Base-by-base conservation (phyloP, 106 monocot genomes). In the Chionographis japonica region DNA sequence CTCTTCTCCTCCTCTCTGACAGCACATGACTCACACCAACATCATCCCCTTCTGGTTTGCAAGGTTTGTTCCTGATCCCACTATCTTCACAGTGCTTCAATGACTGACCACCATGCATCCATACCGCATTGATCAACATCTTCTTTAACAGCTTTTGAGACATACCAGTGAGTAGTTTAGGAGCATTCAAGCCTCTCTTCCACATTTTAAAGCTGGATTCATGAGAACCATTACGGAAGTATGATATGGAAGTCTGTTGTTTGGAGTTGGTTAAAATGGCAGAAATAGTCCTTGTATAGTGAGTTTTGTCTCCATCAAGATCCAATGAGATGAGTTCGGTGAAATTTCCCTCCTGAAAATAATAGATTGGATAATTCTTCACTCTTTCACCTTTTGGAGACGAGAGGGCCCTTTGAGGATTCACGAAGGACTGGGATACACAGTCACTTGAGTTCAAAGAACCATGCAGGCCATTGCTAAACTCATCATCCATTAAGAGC, bases 121-220 rank as follows among this genome's bases (percentile, higher is more conserved):
- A 83, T 50, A 60, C 56, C 13, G 61, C 19, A 68, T 66, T 65
- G 42, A 77, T 52, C 49, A 91, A 56, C 40, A 86, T 70, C 61
- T 84, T 88, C 79, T 91, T 95, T 75, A 88, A 39, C 57, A 95
- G 37, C 37, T 77, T 88, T 63, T 91, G 91, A 40, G 78, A 43
- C 11, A 50, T 41, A 13, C 46, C 3, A n/a, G 4, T 49, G 12
- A 63, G 13, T 16, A 14, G 6, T 16, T 60, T 58, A 1, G 56
- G 51, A 18, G 56, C 3, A 10, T 53, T 72, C 27, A 60, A 39
- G 11, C 40, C 50, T 61, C 65, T 54, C 61, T 12, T 71, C 88
- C 94, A 95, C 5, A 58, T 11, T 12, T 16, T 69, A 65, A 95
- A 95, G 75, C 85, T 79, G 0, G 94, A 85, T 13, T 65, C 40